Base-by-base conservation (phyloP, 2,329 filamentous ascomycete species). In the Pseudogymnoascus sp. region DNA sequence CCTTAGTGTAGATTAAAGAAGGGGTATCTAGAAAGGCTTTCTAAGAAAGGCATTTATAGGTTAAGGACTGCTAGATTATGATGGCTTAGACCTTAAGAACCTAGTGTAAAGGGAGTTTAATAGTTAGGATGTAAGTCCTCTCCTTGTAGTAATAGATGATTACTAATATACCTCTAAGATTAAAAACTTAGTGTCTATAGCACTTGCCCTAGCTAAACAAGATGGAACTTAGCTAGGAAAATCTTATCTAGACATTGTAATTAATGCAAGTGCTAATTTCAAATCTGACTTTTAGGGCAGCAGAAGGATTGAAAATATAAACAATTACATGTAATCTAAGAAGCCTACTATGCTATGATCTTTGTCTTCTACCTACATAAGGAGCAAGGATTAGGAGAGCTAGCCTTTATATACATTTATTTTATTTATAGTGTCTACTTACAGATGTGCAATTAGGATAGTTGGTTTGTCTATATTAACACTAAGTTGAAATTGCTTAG, bases 41-140 rank as follows among this genome's bases (percentile, higher is more conserved):
- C 65, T 16, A 36, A 64, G 54, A 65, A 34, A 48, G 41, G 54
- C 60, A 25, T 57, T 64, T 64, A 67, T 63, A 62, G 51, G 62
- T 65, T 61, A 51, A 66, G 64, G 67, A 63, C 66, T 65, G 67
- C 67, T 66, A 65, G 60, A 60, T 66, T 64, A 36, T 62, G 36
- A 65, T 60, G 63, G 65, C 67, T 66, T 62, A 64, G 67, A 23
- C 41, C 65, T 61, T 63, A 60, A 63, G 51, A 31, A 65, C 64
- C 31, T 65, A 64, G 64, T 57, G 67, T 62, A 62, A 61, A 65
- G 64, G 67, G 66, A 67, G 67, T 65, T 61, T 57, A 63, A 65
- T 54, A 62, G 62, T 39, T 25, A 57, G 60, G 66, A 43, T 43
- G 39, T 43, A 43, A 43, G 39, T 43, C 39, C 4, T 66, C 67